Conservation (phyloP, 371 early-diverging fungal species). For the Mucor saturninus region DNA sequence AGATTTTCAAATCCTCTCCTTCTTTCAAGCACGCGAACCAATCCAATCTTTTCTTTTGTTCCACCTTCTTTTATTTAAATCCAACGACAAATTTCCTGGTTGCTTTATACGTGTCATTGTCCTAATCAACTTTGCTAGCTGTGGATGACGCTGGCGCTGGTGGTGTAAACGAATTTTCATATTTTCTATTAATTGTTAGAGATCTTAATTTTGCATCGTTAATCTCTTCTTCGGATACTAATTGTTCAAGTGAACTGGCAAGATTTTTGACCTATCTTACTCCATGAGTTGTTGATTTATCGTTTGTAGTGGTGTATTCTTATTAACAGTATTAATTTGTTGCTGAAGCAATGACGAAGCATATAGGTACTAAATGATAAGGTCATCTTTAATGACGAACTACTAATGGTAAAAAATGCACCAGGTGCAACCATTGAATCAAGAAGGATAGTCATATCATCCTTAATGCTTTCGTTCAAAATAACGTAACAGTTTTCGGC, state of each 20-base stretch:
- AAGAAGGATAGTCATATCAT: constrained; percentile 8
- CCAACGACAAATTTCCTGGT: constrained; percentile 18
- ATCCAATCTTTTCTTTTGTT: constrained; percentile 20
- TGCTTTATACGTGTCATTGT: constrained; percentile 22
- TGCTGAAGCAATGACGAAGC: constrained; percentile 15
- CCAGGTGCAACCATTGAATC: constrained; percentile 17
- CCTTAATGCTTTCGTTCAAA: constrained; percentile 16
- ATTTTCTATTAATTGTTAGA: constrained; percentile 20
- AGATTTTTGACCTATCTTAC: constrained; percentile 12
- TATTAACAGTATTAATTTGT: constrained; percentile 13
- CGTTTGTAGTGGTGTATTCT: constrained; percentile 1
- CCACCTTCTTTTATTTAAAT: constrained; percentile 19
- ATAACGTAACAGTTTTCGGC: constrained; percentile 14
- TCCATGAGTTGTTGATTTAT: neutral
- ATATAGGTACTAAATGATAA: constrained; percentile 13
- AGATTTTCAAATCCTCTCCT: neutral
- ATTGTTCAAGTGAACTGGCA: constrained; percentile 12
- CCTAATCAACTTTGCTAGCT: constrained; percentile 13
- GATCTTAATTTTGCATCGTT: constrained; percentile 19
- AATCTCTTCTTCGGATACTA: constrained; percentile 15
- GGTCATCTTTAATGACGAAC: constrained; percentile 16
- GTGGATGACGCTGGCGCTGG: constrained; percentile 13
- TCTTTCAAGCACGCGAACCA: constrained; percentile 1
- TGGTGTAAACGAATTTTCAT: constrained; percentile 12
- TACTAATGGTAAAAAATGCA: constrained; percentile 12